Conservation (phyloP, 202 grass and related monocot species). For the Alloteropsis angusta region DNA sequence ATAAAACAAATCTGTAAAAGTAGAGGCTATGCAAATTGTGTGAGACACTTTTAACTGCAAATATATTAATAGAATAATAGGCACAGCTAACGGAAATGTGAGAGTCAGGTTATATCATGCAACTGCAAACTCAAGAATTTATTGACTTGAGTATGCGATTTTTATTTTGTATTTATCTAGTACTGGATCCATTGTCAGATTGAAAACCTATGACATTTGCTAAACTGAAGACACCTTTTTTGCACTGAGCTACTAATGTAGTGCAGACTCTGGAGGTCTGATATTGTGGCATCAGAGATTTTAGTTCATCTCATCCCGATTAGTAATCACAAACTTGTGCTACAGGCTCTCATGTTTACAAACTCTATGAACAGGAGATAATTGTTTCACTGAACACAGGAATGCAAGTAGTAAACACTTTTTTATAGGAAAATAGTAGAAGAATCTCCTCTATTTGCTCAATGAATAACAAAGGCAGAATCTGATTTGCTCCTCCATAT, state of each 20-base stretch:
- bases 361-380: not conserved
- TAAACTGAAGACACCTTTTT: not conserved
- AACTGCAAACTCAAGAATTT: not conserved
- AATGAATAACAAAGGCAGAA: not conserved
- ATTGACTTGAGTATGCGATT: not conserved
- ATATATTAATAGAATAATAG: not conserved
- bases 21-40: not conserved
- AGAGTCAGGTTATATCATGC: not conserved
- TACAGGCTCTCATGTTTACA: not conserved
- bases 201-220: not conserved
- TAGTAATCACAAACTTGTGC: conserved; percentile 3
- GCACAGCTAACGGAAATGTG: not conserved
- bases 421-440: not conserved
- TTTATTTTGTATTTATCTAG: not conserved
- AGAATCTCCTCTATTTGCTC: not conserved
- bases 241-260: not conserved
- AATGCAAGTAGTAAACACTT: not conserved
- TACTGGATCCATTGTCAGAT: not conserved
- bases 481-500: not conserved
- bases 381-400: not conserved
- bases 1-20: not conserved
- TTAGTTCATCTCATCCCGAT: not conserved
- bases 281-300: not conserved
- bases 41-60: not conserved
- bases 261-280: not conserved